Percentiles rank a stretch among this genome's conserved stretches.
Conservation (phyloP, 2,329 filamentous ascomycete genomes). For the Trichoderma sp. region DNA sequence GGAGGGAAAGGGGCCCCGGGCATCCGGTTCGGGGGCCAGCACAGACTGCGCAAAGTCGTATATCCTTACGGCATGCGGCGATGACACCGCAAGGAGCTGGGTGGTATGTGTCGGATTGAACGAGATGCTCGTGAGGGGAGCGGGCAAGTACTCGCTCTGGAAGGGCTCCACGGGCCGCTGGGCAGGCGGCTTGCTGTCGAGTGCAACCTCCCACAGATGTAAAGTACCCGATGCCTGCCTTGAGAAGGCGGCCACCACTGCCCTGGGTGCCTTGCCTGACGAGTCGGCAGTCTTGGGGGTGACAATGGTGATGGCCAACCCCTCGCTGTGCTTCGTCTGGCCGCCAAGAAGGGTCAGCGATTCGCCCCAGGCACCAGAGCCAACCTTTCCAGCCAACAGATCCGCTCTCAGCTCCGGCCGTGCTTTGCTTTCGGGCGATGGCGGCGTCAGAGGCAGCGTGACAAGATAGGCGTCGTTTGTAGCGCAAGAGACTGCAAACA, state of each 20-base stretch:
- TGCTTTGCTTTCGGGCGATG: conserved; percentile 61
- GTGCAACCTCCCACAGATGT: conserved; percentile 59
- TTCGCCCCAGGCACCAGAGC: conserved; percentile 66
- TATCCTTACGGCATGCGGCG: conserved; percentile 59
- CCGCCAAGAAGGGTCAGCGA: conserved; percentile 57
- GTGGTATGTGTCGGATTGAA: conserved; percentile 63
- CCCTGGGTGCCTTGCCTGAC: conserved; percentile 42
- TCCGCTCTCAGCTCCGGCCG: conserved; percentile 55
- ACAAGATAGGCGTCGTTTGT: conserved; percentile 60
- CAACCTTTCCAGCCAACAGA: conserved; percentile 57
- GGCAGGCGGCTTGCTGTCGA: conserved; percentile 46
- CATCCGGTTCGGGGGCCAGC: conserved; percentile 54
- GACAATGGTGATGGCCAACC: conserved; percentile 58
- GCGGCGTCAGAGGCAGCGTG: conserved; percentile 62
- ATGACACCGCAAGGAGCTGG: conserved; percentile 60
- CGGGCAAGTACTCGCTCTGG: conserved; percentile 61
- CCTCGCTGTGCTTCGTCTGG: conserved; percentile 56
- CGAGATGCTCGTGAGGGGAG: conserved; percentile 56
- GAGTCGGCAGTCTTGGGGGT: conserved; percentile 48
- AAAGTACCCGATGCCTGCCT: conserved; percentile 61
- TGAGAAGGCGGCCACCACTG: conserved; percentile 63
- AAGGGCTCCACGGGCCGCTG: conserved; percentile 51
- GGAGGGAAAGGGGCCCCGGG: conserved; percentile 53
- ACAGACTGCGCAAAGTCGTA: conserved; percentile 63
- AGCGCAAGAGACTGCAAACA: conserved; percentile 63